Conservation (phyloP, 78 protist genomes). For the Dictyostelium capitatum region DNA sequence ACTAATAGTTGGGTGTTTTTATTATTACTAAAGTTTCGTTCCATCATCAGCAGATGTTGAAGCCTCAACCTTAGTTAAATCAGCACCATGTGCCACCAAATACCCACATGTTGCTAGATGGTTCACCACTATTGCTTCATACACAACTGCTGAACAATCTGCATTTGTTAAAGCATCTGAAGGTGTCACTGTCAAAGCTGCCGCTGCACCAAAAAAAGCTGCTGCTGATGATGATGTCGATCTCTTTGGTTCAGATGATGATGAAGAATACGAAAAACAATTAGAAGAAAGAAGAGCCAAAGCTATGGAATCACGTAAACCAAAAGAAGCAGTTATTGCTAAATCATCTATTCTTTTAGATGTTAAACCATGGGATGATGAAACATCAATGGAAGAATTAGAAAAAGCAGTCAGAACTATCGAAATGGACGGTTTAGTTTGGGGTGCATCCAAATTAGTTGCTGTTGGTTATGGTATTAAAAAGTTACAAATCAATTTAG, state of each 20-base stretch:
- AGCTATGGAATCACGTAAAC: conserved; percentile 76
- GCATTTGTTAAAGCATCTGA: conserved; percentile 33
- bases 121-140: conserved; percentile 85
- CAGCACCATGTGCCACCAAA: conserved; percentile 81
- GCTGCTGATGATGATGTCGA: conserved; percentile 89
- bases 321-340: conserved; percentile 68
- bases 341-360: conserved; percentile 90
- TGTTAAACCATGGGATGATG: conserved; percentile 95
- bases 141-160: conserved; percentile 62
- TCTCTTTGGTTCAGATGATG: conserved; percentile 86
- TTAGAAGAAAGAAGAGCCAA: conserved; percentile 68
- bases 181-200: conserved; percentile 35
- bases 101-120: conserved; percentile 87
- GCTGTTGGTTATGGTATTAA: conserved; percentile 95
- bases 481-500: conserved; percentile 89
- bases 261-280: conserved; percentile 79
- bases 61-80: conserved; percentile 53
- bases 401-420: conserved; percentile 83
- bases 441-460: conserved; percentile 91
- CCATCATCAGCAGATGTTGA: conserved; percentile 87
- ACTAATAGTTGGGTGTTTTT: too few relatives aligned
- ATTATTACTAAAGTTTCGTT: too few relatives aligned
- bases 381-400: conserved; percentile 88
- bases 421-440: conserved; percentile 91
- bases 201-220: conserved; percentile 58